phyloP scores from a whole-genome alignment of 2,329 filamentous ascomycete species.

The Akanthomyces uredinophilus region DNA sequence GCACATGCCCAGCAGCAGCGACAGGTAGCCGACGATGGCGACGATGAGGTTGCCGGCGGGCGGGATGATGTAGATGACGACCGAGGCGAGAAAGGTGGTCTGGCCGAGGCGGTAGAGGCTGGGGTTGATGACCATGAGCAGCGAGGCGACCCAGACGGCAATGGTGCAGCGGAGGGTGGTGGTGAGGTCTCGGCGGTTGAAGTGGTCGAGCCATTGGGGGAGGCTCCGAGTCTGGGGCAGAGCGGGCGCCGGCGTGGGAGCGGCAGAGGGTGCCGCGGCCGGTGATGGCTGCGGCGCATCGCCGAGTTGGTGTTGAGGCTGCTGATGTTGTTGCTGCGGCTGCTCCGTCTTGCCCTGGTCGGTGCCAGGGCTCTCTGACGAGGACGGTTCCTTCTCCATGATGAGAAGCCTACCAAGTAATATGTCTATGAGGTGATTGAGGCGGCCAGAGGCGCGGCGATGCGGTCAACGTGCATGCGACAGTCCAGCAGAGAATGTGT shows the following conservation, averaged over 20 bases:
- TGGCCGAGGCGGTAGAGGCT: conserved; percentile 35
- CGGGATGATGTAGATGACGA: conserved; percentile 40
- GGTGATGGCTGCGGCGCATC: neutral
- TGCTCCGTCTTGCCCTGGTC: neutral
- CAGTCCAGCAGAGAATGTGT: neutral
- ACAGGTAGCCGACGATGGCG: conserved; percentile 37
- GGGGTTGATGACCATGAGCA: conserved; percentile 44
- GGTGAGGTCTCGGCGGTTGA: conserved; percentile 43
- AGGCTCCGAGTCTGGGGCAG: neutral
- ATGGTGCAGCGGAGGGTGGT: conserved; percentile 40
- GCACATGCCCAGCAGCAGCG: conserved; percentile 41
- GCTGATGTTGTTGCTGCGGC: neutral
- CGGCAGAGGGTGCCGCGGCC: neutral
- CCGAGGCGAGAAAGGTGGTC: conserved; percentile 39
- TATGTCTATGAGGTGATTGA: neutral
- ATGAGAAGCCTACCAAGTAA: neutral
- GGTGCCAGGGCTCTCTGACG: neutral
- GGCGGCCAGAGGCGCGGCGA: neutral
- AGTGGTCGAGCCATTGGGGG: conserved; percentile 37
- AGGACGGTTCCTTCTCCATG: neutral
- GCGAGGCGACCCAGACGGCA: conserved; percentile 39
- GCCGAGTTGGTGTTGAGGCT: neutral
- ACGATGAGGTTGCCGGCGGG: conserved; percentile 41
- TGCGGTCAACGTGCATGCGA: neutral
- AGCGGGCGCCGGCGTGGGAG: neutral